Conservation (phyloP, 208 protist genomes). For the Leishmania amazonensis region DNA sequence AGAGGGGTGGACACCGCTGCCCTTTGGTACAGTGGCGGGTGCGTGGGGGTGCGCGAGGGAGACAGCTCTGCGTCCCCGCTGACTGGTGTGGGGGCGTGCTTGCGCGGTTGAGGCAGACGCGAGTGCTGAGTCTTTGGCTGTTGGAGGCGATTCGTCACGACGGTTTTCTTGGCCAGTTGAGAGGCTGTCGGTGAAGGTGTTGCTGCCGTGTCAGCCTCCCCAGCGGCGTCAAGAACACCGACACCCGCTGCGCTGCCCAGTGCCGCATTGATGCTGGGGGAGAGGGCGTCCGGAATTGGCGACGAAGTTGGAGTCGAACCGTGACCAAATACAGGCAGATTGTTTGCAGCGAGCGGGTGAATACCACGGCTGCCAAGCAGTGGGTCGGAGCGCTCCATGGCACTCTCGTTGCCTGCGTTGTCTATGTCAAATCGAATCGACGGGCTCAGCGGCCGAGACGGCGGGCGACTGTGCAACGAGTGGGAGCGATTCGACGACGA, state of each 20-base stretch:
- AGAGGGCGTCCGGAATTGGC: background rate
- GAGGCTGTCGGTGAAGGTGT: background rate
- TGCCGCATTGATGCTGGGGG: background rate
- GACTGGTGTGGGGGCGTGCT: background rate
- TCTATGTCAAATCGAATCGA: conserved; percentile 21
- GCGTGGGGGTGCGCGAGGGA: conserved; percentile 1
- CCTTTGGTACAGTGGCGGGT: conserved; percentile 18
- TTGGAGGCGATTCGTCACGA: conserved; percentile 43
- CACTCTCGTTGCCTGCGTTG: conserved; percentile 3
- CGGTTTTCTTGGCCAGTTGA: conserved; percentile 28
- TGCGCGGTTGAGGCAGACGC: conserved; percentile 7
- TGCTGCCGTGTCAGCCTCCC: background rate
- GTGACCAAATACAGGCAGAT: background rate
- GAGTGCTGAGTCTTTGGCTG: background rate
- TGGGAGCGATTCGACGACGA: conserved; percentile 8
- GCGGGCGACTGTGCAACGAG: conserved; percentile 5
- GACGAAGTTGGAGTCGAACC: background rate
- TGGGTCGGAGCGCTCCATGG: background rate
- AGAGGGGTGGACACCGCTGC: conserved; percentile 1
- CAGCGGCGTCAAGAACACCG: background rate
- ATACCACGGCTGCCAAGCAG: background rate
- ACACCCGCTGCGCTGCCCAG: background rate
- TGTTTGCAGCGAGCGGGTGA: background rate
- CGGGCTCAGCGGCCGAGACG: conserved; percentile 11
- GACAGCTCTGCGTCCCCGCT: background rate